Evolutionary conservation across 371 early-diverging fungal genomes (phyloP).

Genomic region (Rhizopus arrhizus): DNA sequence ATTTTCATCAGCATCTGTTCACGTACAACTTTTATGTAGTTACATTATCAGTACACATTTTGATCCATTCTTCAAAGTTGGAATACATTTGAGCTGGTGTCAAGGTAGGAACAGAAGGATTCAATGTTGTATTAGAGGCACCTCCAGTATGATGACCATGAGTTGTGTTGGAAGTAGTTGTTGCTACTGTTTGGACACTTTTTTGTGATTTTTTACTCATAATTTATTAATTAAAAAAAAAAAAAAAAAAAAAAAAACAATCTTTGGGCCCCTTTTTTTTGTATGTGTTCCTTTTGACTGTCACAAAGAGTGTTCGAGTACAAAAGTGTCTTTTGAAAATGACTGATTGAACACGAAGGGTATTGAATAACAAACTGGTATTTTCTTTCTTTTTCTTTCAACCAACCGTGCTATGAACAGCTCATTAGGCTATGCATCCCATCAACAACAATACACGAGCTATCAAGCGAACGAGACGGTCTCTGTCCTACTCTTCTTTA

Average conservation of each 20-base stretch:
- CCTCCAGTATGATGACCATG: neutral
- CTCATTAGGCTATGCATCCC: slow-evolving; percentile 48
- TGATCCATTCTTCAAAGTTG: slow-evolving; percentile 96
- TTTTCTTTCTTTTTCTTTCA: slow-evolving; percentile 6
- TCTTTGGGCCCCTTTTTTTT: neutral
- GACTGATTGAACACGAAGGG: neutral
- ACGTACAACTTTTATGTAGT: neutral
- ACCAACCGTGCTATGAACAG: slow-evolving; percentile 8
- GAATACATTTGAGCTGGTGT: slow-evolving; percentile 57
- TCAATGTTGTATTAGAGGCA: slow-evolving; percentile 3
- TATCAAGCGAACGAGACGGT: slow-evolving; percentile 35
- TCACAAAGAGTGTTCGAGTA: too few species aligned
- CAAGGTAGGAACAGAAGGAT: slow-evolving; percentile 24
- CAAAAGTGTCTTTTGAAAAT: too few species aligned
- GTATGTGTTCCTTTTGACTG: neutral
- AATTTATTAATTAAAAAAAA: neutral
- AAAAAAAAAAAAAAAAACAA: too few species aligned
- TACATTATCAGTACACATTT: slow-evolving; percentile 96
- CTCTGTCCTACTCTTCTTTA: slow-evolving; percentile 50
- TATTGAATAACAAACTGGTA: neutral
- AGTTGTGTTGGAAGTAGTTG: neutral
- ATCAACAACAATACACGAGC: slow-evolving; percentile 46
- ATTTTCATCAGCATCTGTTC: too few species aligned
- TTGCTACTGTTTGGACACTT: neutral
- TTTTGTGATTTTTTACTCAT: neutral